These are phyloP conservation scores for Pichia cabralensis DNA, from an alignment of 805 yeast genomes.

Conservation along the genomic window DNA sequence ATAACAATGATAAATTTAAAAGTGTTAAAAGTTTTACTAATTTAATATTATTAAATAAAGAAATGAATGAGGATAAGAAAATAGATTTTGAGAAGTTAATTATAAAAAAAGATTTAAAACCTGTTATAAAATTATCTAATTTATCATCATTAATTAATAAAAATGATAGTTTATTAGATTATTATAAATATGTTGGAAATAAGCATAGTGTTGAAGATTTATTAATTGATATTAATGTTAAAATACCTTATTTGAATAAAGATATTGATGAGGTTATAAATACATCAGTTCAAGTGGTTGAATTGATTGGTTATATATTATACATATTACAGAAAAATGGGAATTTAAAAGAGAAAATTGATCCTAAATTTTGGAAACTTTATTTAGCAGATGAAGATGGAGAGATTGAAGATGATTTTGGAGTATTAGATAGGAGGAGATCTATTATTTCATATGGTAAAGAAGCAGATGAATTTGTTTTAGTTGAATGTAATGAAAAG, in stretches of 20 bases:
- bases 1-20: background rate
- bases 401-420: conserved; percentile 88
- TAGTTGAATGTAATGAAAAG: conserved; percentile 47
- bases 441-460: conserved; percentile 59
- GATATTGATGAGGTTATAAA: conserved; percentile 14
- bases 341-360: background rate
- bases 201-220: conserved; percentile 8
- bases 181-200: conserved; percentile 20
- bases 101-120: background rate
- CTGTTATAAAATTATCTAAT: conserved; percentile 9
- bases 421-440: conserved; percentile 67
- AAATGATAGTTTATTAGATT: conserved; percentile 35
- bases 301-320: conserved; percentile 47
- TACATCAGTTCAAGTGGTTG: conserved; percentile 35
- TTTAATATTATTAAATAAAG: background rate
- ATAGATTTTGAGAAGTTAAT: too few relatives aligned
- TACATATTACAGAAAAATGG: conserved; percentile 20
- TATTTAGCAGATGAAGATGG: conserved; percentile 89
- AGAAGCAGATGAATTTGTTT: conserved; percentile 75
- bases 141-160: conserved; percentile 36
- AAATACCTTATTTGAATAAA: conserved; percentile 13
- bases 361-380: conserved; percentile 63
- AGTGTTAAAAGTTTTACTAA: conserved; percentile 4
- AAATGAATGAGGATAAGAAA: background rate
- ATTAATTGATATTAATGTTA: conserved; percentile 11